phyloP scores from a whole-genome alignment of 306 rosid genomes.

The Medicago ruthenica region DNA sequence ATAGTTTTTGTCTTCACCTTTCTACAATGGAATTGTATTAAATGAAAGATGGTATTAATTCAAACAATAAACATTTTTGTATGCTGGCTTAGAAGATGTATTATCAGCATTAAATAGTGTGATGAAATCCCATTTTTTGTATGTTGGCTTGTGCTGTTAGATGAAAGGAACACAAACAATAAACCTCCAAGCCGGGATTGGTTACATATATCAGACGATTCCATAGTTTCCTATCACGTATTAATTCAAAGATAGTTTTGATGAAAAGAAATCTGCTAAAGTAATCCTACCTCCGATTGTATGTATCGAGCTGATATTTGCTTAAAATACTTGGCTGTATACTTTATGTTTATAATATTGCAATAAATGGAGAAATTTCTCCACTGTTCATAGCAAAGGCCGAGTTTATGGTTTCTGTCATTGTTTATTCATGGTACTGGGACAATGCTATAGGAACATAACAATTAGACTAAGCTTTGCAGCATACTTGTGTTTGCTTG shows the following conservation, averaged over 20 bases:
- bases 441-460: background rate
- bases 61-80: background rate
- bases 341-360: background rate
- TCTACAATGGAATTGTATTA: conserved; percentile 15
- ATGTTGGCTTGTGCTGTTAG: conserved; percentile 4
- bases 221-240: background rate
- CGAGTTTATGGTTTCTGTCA: conserved; percentile 16
- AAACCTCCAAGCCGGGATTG: background rate
- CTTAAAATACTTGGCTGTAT: conserved; percentile 2
- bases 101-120: background rate
- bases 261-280: conserved; percentile 16
- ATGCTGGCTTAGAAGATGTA: conserved; percentile 7
- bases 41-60: conserved; percentile 4
- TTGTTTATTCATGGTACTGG: conserved; percentile 4
- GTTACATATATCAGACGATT: background rate
- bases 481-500: background rate
- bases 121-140: conserved; percentile 4
- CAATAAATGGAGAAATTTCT: conserved; percentile 12
- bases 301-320: conserved; percentile 20
- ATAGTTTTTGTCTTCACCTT: background rate
- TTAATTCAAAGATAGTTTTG: background rate
- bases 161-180: background rate
- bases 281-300: background rate
- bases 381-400: conserved; percentile 7
- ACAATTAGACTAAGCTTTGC: conserved; percentile 24